Conservation (phyloP, 768 basidiomycete genomes). For the Phylloporus sp. region DNA sequence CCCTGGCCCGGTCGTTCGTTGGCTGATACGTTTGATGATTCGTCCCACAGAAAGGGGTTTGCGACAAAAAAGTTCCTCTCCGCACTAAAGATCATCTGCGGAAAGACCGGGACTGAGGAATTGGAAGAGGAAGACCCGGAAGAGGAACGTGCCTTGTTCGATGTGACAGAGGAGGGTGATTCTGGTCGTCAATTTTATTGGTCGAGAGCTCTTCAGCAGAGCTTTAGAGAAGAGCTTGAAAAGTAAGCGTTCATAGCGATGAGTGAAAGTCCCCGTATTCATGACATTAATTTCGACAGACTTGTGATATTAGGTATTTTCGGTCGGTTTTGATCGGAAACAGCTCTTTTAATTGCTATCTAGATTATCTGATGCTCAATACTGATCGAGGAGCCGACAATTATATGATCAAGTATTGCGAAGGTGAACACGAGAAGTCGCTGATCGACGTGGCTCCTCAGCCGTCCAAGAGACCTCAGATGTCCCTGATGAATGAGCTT, state of each 20-base stretch:
- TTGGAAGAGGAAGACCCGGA: slow-evolving; percentile 74
- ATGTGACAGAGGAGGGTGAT: slow-evolving; percentile 56
- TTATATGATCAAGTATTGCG: slow-evolving; percentile 91
- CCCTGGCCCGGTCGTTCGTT: slow-evolving; percentile 87
- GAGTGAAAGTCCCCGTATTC: slow-evolving; percentile 5
- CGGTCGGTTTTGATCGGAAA: neutral
- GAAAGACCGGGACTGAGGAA: slow-evolving; percentile 73
- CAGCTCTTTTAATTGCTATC: slow-evolving; percentile 1
- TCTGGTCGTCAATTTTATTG: slow-evolving; percentile 71
- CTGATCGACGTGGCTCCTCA: slow-evolving; percentile 78
- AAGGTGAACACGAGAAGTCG: slow-evolving; percentile 72
- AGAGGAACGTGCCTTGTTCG: slow-evolving; percentile 66
- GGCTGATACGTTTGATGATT: slow-evolving; percentile 82
- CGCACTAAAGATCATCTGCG: slow-evolving; percentile 78
- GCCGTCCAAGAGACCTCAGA: slow-evolving; percentile 57
- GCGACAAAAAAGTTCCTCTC: slow-evolving; percentile 63
- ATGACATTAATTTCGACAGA: slow-evolving; percentile 35
- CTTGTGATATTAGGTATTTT: slow-evolving; percentile 74
- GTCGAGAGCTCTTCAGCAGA: slow-evolving; percentile 72
- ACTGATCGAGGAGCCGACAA: slow-evolving; percentile 86
- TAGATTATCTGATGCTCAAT: slow-evolving; percentile 90
- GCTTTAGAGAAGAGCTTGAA: slow-evolving; percentile 84
- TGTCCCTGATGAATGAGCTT: slow-evolving; percentile 73
- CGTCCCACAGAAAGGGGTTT: slow-evolving; percentile 68
- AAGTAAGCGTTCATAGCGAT: slow-evolving; percentile 48